Percentiles rank a stretch among this genome's conserved stretches.
These are phyloP conservation scores for Fraxinus greggii DNA, from an alignment of 305 asterid species.

Conservation along the genomic window DNA sequence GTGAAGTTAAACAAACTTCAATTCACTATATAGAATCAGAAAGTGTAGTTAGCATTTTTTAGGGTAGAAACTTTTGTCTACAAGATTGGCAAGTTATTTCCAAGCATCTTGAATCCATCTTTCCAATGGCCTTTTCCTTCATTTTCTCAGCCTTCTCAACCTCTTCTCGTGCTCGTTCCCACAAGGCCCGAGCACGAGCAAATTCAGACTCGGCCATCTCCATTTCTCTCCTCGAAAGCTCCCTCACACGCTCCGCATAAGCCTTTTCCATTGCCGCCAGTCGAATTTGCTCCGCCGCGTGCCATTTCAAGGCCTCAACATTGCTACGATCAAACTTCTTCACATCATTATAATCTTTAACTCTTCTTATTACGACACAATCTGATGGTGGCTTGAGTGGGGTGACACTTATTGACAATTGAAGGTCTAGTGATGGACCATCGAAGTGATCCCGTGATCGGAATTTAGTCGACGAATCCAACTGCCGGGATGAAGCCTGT, in stretches of 20 bases:
- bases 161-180: conserved; percentile 81
- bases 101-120: conserved; percentile 41
- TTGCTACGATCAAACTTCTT: conserved; percentile 15
- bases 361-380: conserved; percentile 26
- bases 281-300: conserved; percentile 77
- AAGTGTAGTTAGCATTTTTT: not conserved
- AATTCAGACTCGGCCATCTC: conserved; percentile 77
- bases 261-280: conserved; percentile 73
- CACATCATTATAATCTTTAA: conserved; percentile 17
- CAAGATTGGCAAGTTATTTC: conserved; percentile 84
- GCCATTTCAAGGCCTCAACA: conserved; percentile 61
- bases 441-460: conserved; percentile 22
- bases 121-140: conserved; percentile 45
- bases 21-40: not conserved
- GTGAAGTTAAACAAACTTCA: not conserved
- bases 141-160: conserved; percentile 60
- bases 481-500: conserved; percentile 30
- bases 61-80: conserved; percentile 63
- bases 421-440: conserved; percentile 53
- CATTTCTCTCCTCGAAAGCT: conserved; percentile 73
- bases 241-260: conserved; percentile 73
- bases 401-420: conserved; percentile 42
- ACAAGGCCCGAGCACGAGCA: conserved; percentile 52
- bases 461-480: conserved; percentile 18
- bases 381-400: conserved; percentile 34